A percentile compares a stretch with the other conserved stretches of the same genome.
Evolutionary conservation across 495 filamentous ascomycete species (phyloP).

Genomic region (Penicillium bialowiezense): DNA sequence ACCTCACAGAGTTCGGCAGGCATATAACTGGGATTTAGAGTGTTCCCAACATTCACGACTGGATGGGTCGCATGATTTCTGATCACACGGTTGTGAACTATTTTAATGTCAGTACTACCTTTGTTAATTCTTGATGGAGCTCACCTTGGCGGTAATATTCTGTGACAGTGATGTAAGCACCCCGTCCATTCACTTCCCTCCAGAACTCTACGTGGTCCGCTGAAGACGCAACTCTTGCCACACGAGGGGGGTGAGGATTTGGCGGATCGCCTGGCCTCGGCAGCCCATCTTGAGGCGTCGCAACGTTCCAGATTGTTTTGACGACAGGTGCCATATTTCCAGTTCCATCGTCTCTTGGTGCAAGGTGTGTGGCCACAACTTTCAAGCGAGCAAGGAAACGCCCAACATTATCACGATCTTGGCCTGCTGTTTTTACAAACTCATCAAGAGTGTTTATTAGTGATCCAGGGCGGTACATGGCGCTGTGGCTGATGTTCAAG

Average conservation of each 20-base stretch:
- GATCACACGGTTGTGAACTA: conserved; percentile 12
- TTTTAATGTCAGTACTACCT: no score
- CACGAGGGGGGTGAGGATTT: background rate
- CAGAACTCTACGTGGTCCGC: conserved; percentile 16
- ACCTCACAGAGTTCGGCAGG: conserved; percentile 61
- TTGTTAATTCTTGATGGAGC: background rate
- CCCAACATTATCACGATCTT: background rate
- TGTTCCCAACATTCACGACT: conserved; percentile 65
- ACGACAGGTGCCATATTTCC: background rate
- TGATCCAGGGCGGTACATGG: conserved; percentile 37
- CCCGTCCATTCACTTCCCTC: background rate
- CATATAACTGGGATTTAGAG: conserved; percentile 52
- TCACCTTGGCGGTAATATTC: conserved; percentile 17
- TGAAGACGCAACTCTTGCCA: background rate
- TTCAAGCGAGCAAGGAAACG: conserved; percentile 10
- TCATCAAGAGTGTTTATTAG: conserved; percentile 24
- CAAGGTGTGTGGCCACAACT: conserved; percentile 11
- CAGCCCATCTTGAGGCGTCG: conserved; percentile 7
- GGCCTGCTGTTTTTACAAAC: background rate
- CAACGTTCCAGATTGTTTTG: conserved; percentile 13
- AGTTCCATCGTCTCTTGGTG: background rate
- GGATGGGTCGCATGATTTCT: conserved; percentile 33
- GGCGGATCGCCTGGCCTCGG: background rate
- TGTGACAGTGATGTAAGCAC: conserved; percentile 9
- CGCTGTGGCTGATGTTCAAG: conserved; percentile 42